phyloP scores from a whole-genome alignment of 2,329 filamentous ascomycete species.

The Penicillium sp. region DNA sequence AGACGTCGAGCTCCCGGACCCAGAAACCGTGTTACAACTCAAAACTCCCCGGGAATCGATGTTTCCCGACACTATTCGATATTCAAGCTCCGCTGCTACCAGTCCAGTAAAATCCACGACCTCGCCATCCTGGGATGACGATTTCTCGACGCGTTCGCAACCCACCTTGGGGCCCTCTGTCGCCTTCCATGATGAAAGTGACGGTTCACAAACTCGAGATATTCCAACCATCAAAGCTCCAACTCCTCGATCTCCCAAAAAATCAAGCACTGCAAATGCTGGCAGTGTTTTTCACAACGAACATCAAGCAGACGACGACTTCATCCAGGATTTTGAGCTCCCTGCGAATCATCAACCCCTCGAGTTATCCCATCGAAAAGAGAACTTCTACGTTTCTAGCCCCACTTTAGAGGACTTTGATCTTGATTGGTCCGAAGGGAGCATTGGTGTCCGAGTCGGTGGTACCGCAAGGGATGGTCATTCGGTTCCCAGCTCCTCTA shows the following conservation, averaged over 20 bases:
- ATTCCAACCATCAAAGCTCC: conserved; percentile 67
- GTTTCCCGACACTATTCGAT: conserved; percentile 67
- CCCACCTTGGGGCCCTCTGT: conserved; percentile 58
- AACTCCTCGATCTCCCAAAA: conserved; percentile 56
- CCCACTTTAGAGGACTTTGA: conserved; percentile 72
- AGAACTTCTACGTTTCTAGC: conserved; percentile 63
- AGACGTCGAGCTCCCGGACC: conserved; percentile 67
- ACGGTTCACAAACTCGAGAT: conserved; percentile 63
- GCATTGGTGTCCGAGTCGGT: conserved; percentile 83
- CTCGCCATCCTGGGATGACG: conserved; percentile 31
- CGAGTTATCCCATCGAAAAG: conserved; percentile 59
- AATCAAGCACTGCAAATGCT: conserved; percentile 44
- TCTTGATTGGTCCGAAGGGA: conserved; percentile 84
- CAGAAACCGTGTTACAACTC: conserved; percentile 59
- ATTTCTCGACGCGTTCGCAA: conserved; percentile 53
- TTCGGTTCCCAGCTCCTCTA: conserved; percentile 79
- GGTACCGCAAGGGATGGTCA: conserved; percentile 78
- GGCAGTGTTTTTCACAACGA: conserved; percentile 37
- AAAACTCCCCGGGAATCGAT: conserved; percentile 60
- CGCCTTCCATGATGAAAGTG: conserved; percentile 61
- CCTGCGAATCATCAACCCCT: conserved; percentile 64
- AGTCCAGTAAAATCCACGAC: conserved; percentile 41
- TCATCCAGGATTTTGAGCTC: conserved; percentile 71
- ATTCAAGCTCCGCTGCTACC: conserved; percentile 56
- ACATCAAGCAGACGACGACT: conserved; percentile 62